Percentiles rank a stretch among this genome's conserved stretches.
Evolutionary conservation across 176 grass and related monocot genomes (phyloP).

Genomic region (Carex pumila): DNA sequence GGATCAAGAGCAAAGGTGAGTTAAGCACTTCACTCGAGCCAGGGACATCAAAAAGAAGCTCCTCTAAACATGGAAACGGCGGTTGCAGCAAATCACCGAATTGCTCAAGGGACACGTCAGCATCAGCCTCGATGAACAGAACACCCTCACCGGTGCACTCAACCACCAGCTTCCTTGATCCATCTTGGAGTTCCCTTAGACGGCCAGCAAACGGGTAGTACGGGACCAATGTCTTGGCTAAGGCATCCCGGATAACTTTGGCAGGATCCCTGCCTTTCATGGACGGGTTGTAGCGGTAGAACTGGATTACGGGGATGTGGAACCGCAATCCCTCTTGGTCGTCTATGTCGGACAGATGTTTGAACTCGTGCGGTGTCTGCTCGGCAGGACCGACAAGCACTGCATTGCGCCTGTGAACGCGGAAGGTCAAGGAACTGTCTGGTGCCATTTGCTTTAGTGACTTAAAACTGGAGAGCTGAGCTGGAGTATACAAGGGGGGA

Average conservation of each 20-base stretch:
- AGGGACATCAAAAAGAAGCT: conserved; percentile 65
- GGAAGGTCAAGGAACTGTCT: conserved; percentile 35
- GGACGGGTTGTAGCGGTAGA: conserved; percentile 39
- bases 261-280: conserved; percentile 41
- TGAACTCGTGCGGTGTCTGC: conserved; percentile 50
- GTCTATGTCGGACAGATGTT: conserved; percentile 82
- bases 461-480: not conserved
- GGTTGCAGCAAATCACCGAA: conserved; percentile 64
- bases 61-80: conserved; percentile 57
- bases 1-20: conserved; percentile 56
- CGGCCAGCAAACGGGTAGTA: conserved; percentile 88
- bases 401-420: conserved; percentile 31
- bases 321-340: conserved; percentile 82
- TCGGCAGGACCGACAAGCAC: conserved; percentile 54
- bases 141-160: conserved; percentile 87
- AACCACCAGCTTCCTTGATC: conserved; percentile 55
- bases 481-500: no score
- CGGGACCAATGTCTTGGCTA: conserved; percentile 55
- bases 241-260: conserved; percentile 45
- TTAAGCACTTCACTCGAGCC: conserved; percentile 46
- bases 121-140: conserved; percentile 66
- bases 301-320: conserved; percentile 77
- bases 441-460: conserved; percentile 14
- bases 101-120: conserved; percentile 53
- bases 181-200: conserved; percentile 42